These are phyloP conservation scores for Diaporthe sp. DNA, from an alignment of 2,329 filamentous ascomycete genomes.

Conservation along the genomic window DNA sequence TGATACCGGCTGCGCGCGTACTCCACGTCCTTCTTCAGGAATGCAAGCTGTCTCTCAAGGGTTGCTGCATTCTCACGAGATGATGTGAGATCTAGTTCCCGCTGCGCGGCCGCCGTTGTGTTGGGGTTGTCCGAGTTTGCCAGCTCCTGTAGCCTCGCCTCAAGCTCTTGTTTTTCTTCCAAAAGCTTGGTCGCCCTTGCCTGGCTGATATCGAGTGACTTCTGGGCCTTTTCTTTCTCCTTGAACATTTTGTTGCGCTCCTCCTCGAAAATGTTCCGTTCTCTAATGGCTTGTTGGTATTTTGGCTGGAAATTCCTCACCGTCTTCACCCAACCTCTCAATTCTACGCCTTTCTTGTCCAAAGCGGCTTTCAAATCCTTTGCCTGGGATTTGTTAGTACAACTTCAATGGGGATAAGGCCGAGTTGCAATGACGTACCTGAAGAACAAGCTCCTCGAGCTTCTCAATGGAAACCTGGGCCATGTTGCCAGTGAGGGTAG, in stretches of 20 bases:
- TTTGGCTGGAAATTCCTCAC: constrained; percentile 60
- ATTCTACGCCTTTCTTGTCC: constrained; percentile 50
- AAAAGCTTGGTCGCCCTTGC: constrained; percentile 55
- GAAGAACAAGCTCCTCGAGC: constrained; percentile 56
- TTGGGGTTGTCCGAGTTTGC: constrained; percentile 54
- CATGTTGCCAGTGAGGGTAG: constrained; percentile 36
- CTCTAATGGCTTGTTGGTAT: constrained; percentile 64
- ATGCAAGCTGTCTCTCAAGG: constrained; percentile 54
- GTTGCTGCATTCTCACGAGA: constrained; percentile 54
- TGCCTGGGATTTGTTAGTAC: constrained; percentile 49
- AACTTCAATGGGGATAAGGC: neutral
- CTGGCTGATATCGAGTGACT: constrained; percentile 54
- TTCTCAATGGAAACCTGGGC: constrained; percentile 45
- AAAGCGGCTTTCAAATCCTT: constrained; percentile 53
- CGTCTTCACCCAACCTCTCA: constrained; percentile 61
- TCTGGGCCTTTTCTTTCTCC: constrained; percentile 52
- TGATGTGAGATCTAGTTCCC: constrained; percentile 57
- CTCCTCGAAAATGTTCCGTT: constrained; percentile 62
- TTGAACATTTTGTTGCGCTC: constrained; percentile 56
- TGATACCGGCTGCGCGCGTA: constrained; percentile 73
- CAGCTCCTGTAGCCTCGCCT: constrained; percentile 55
- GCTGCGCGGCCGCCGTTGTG: constrained; percentile 55
- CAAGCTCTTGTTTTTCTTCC: constrained; percentile 52
- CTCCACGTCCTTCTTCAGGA: constrained; percentile 62
- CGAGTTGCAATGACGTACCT: constrained; percentile 47